phyloP scores from a whole-genome alignment of 2,329 filamentous ascomycete genomes.

The Cercospora brassicicola region DNA sequence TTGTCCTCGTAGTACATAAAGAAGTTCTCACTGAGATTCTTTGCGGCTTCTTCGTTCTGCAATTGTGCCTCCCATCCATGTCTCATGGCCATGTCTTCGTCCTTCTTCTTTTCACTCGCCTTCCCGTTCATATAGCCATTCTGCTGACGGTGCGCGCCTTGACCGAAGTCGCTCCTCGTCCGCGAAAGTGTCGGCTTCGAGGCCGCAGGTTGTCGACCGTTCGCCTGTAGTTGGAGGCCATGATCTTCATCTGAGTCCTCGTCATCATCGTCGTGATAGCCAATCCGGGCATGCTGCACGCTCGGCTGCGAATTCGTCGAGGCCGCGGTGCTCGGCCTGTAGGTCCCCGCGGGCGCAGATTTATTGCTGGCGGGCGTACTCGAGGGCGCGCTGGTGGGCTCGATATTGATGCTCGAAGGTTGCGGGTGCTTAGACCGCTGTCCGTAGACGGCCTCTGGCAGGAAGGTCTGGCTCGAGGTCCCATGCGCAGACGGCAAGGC shows the following conservation, averaged over 20 bases:
- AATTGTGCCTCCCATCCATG: slow-evolving; percentile 94
- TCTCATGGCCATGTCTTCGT: slow-evolving; percentile 51
- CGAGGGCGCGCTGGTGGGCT: slow-evolving; percentile 23
- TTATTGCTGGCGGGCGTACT: slow-evolving; percentile 22
- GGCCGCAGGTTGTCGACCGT: slow-evolving; percentile 16
- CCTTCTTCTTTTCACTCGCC: slow-evolving; percentile 13
- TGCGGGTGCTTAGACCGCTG: slow-evolving; percentile 34
- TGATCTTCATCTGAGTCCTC: slow-evolving; percentile 40
- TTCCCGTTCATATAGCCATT: slow-evolving; percentile 10
- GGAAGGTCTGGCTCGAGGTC: slow-evolving; percentile 1
- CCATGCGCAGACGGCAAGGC: slow-evolving; percentile 3
- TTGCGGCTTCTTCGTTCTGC: slow-evolving; percentile 78
- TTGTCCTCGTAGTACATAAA: slow-evolving; percentile 99
- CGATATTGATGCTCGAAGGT: slow-evolving; percentile 27
- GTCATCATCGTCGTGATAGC: slow-evolving; percentile 19
- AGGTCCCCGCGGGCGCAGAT: slow-evolving; percentile 15
- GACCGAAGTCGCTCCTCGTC: slow-evolving; percentile 25
- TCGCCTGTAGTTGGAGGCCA: slow-evolving; percentile 55
- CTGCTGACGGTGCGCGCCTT: slow-evolving; percentile 10
- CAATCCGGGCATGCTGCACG: slow-evolving; percentile 20
- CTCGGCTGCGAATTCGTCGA: slow-evolving; percentile 20
- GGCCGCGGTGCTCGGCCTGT: slow-evolving; percentile 20
- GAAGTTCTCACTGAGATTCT: slow-evolving; percentile 78
- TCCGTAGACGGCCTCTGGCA: slow-evolving; percentile 23
- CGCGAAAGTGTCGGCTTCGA: slow-evolving; percentile 22